Evolutionary conservation across 768 basidiomycete genomes (phyloP), one percentile per base, ranked within the genome.

Genomic region (Tubosaeta brunneosetosa): DNA sequence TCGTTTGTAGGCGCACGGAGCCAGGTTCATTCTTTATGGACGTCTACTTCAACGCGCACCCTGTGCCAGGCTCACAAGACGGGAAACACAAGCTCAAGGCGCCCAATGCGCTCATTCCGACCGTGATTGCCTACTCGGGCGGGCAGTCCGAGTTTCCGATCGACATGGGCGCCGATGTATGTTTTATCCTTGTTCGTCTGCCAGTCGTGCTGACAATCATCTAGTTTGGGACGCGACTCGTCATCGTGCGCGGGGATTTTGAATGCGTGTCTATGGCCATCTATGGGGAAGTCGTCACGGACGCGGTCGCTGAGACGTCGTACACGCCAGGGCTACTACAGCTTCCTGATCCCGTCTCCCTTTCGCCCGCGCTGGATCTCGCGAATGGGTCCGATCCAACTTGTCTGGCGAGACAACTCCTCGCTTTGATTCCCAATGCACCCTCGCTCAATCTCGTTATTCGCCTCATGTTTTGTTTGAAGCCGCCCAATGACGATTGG

Each of bases 231-330:
- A 89, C 88, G 19, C 84, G 89, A 41, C 73, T 91, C 29, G 83
- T 92, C 78, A 86, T 91, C 52, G 76, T 92, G 55, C 85, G 84
- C 61, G 90, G 89, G n/a, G 73, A 79, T 33, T 91, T 89, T 65
- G 71, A 80, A 45, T 73, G 71, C 52, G 70, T 88, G 17, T 87
- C 88, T 10, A 68, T 67, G 58, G 66, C 61, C 47, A 73, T 78
- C 53, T 78, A 78, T 47, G 79, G 79, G 19, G 78, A 87, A 31
- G 61, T 81, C 13, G 74, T 82, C 16, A 68, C 77, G 12, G 83
- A 86, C 32, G 51, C 66, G 3, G 58, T 70, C 8, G 59, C 66
- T 8, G 66, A 65, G 11, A 56, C 68, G 2, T 61, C 66, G 12
- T 81, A 81, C 63, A 69, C 77, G 52, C 74, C 80, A 16, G 70